A percentile compares a stretch with the other conserved stretches of the same genome.
phyloP scores from a whole-genome alignment of 2,329 filamentous ascomycete species.

The Phialophora tarda region DNA sequence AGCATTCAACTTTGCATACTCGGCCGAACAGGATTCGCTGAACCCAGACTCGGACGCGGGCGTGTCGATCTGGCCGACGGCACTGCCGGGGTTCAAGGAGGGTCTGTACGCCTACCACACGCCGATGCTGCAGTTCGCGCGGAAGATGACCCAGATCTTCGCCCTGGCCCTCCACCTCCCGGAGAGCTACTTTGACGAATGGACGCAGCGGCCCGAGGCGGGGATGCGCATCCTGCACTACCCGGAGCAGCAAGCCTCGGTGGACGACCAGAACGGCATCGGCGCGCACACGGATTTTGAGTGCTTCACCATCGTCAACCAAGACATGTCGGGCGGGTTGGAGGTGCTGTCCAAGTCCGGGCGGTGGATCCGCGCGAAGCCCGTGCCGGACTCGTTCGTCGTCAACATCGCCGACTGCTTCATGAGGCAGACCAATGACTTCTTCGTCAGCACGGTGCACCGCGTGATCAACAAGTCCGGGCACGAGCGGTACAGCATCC shows the following conservation, averaged over 20 bases:
- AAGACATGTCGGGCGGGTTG: constrained; percentile 52
- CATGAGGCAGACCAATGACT: constrained; percentile 51
- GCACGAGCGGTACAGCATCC: constrained; percentile 48
- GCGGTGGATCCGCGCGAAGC: constrained; percentile 53
- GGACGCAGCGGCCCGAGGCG: constrained; percentile 44
- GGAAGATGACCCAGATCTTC: constrained; percentile 49
- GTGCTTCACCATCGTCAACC: constrained; percentile 57
- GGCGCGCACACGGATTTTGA: constrained; percentile 58
- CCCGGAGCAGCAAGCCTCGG: constrained; percentile 44
- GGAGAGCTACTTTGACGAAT: constrained; percentile 51
- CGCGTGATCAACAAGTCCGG: constrained; percentile 48
- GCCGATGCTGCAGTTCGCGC: constrained; percentile 32
- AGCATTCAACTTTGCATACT: constrained; percentile 32
- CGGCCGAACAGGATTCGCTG: constrained; percentile 19
- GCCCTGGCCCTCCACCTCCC: constrained; percentile 50
- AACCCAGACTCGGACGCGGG: constrained; percentile 15
- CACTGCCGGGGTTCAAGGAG: constrained; percentile 37
- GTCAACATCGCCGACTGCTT: constrained; percentile 56
- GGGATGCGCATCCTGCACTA: constrained; percentile 52
- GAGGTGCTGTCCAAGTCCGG: constrained; percentile 54
- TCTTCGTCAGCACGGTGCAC: constrained; percentile 51
- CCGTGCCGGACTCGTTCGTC: constrained; percentile 51
- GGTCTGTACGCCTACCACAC: constrained; percentile 30
- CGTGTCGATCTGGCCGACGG: constrained; percentile 26
- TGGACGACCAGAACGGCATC: constrained; percentile 48